These are phyloP conservation scores for Didymella segeticola DNA, from an alignment of 2,329 filamentous ascomycete genomes.

Conservation along the genomic window DNA sequence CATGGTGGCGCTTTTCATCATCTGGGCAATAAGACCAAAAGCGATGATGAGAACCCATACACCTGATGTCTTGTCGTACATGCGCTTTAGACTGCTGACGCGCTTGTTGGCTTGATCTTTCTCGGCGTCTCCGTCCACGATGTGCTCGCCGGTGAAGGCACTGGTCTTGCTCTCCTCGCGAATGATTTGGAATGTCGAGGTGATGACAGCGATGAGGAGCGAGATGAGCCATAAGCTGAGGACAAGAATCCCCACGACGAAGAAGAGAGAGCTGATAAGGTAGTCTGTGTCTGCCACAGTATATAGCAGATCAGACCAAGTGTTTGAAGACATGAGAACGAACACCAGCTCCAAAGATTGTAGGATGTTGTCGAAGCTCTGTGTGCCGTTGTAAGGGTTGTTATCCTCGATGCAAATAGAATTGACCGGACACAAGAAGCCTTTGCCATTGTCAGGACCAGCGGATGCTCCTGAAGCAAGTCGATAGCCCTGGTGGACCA, in stretches of 20 bases:
- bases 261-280: conserved; percentile 80
- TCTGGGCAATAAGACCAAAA: conserved; percentile 80
- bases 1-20: conserved; percentile 79
- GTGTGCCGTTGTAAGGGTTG: conserved; percentile 83
- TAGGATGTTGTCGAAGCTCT: conserved; percentile 94
- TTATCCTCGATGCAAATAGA: conserved; percentile 81
- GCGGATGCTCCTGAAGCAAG: conserved; percentile 49
- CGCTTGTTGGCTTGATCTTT: conserved; percentile 49
- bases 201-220: conserved; percentile 93
- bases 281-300: conserved; percentile 92
- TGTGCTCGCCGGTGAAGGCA: conserved; percentile 82
- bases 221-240: conserved; percentile 97
- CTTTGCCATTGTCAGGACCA: conserved; percentile 66
- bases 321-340: conserved; percentile 98
- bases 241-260: conserved; percentile 77
- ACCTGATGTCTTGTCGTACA: conserved; percentile 76
- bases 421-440: conserved; percentile 83
- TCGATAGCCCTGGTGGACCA: conserved; percentile 68
- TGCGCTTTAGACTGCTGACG: conserved; percentile 65
- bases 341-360: conserved; percentile 95
- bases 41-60: conserved; percentile 84
- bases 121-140: conserved; percentile 47
- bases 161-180: conserved; percentile 93
- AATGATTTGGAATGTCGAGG: conserved; percentile 97
- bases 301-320: conserved; percentile 94